Conservation (phyloP, 805 yeast genomes). For the Blastobotrys peoriensis region DNA sequence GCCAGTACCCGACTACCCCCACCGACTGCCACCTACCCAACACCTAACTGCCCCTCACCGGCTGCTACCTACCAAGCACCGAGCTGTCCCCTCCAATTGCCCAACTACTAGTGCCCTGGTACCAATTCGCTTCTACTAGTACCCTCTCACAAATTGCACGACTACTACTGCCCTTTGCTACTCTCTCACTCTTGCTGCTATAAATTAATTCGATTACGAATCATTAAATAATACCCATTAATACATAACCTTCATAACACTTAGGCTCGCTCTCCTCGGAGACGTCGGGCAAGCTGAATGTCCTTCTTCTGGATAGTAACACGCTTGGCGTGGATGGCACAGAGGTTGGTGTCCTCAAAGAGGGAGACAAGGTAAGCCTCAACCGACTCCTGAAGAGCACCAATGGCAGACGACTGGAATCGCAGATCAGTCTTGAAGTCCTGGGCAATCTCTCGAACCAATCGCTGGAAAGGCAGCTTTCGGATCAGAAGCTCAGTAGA, state of each 20-base stretch:
- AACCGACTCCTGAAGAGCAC: constrained; percentile 86
- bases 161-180: too few species aligned
- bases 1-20: too few species aligned
- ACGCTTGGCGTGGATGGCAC: constrained; percentile 92
- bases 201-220: constrained; percentile 2
- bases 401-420: constrained; percentile 85
- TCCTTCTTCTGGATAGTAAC: constrained; percentile 90
- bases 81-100: too few species aligned
- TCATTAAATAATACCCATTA: constrained; percentile 4
- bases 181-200: too few species aligned
- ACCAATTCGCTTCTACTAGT: too few species aligned
- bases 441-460: constrained; percentile 84
- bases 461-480: constrained; percentile 87
- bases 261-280: constrained; percentile 77
- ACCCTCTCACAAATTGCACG: too few species aligned
- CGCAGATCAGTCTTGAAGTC: constrained; percentile 82
- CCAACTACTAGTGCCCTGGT: too few species aligned
- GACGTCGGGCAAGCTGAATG: constrained; percentile 85
- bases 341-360: constrained; percentile 84
- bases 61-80: too few species aligned
- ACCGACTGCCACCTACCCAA: too few species aligned
- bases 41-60: too few species aligned
- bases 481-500: constrained; percentile 81
- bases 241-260: constrained; percentile 8
- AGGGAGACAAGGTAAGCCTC: constrained; percentile 83